Percentiles rank a stretch among this genome's conserved stretches.
Conservation (phyloP, 2,329 filamentous ascomycete genomes). For the Penicillium sp. region DNA sequence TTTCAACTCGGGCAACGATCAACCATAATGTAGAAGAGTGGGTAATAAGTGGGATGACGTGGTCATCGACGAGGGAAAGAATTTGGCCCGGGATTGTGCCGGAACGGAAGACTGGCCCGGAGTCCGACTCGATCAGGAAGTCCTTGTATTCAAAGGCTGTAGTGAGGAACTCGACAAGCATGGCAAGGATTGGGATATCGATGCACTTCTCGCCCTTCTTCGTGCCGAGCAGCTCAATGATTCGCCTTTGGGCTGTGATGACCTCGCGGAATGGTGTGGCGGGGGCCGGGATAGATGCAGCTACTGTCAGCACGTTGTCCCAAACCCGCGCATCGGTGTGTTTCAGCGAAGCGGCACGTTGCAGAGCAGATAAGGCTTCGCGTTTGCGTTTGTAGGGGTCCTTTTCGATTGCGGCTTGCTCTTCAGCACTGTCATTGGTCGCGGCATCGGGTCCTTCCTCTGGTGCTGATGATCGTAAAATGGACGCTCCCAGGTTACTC, state of each 20-base stretch:
- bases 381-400: slow-evolving; percentile 64
- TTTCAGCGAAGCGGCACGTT: slow-evolving; percentile 79
- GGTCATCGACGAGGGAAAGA: slow-evolving; percentile 69
- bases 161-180: slow-evolving; percentile 71
- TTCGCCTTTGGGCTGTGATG: slow-evolving; percentile 68
- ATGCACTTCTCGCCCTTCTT: slow-evolving; percentile 72
- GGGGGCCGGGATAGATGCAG: slow-evolving; percentile 72
- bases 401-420: slow-evolving; percentile 14
- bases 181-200: slow-evolving; percentile 69
- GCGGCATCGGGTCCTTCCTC: slow-evolving; percentile 29
- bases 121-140: slow-evolving; percentile 36
- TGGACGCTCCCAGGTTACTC: slow-evolving; percentile 87
- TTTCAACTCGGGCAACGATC: slow-evolving; percentile 67
- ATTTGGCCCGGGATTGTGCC: slow-evolving; percentile 55
- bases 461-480: slow-evolving; percentile 56
- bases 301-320: slow-evolving; percentile 92
- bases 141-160: slow-evolving; percentile 44
- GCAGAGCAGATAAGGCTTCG: slow-evolving; percentile 80
- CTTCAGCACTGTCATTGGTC: slow-evolving; percentile 28
- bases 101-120: slow-evolving; percentile 44
- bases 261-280: slow-evolving; percentile 67
- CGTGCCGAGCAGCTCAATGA: slow-evolving; percentile 70
- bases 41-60: slow-evolving; percentile 81
- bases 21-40: slow-evolving; percentile 73
- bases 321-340: slow-evolving; percentile 89